Base-by-base conservation (phyloP, 495 filamentous ascomycete species). In the Neurospora sp. region DNA sequence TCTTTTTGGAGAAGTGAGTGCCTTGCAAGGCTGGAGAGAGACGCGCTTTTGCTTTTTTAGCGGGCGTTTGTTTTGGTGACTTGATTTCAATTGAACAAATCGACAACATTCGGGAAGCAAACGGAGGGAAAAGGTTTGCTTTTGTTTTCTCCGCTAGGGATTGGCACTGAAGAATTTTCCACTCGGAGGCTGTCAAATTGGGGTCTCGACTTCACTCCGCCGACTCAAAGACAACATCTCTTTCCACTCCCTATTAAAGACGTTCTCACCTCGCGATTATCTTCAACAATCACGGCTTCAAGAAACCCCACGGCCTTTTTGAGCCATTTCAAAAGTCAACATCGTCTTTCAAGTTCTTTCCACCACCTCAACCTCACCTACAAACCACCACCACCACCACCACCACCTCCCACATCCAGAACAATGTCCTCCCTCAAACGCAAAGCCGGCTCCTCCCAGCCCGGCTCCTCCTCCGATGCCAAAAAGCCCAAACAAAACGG, bases 401-500 rank as follows among this genome's bases (percentile, higher is more conserved):
- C n/a, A n/a, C n/a, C n/a, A n/a, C n/a, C n/a, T 38, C 20, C 5
- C 14, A 23, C n/a, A 12, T n/a, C 38, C 60, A 23, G 9, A 74
- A 81, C 74, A 72, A 87, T 87, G 83, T 86, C 85, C 3, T 80
- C 83, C 18, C 79, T 90, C 71, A 95, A 95, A 83, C 90, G 93
- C 75, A 94, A 93, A 84, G 88, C 90, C 46, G 54, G 54, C 54
- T 79, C 79, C 46, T 84, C 87, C 5, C 77, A 86, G 27, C 79
- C 85, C 18, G 80, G 83, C 20, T 79, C 82, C 7, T 79, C 85
- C 31, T 79, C 85, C 37, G 81, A 81, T 3, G 80, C 87, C 37
- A 94, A 94, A 82, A 98, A 97, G 82, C 80, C 91, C 74, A 97
- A 94, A 80, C 82, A 35, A 18, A 85, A 87, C 74, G 82, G 79